A percentile compares a stretch with the other conserved stretches of the same genome.
These are phyloP conservation scores for Xylaria sp. DNA, from an alignment of 2,329 filamentous ascomycete genomes.

Conservation along the genomic window DNA sequence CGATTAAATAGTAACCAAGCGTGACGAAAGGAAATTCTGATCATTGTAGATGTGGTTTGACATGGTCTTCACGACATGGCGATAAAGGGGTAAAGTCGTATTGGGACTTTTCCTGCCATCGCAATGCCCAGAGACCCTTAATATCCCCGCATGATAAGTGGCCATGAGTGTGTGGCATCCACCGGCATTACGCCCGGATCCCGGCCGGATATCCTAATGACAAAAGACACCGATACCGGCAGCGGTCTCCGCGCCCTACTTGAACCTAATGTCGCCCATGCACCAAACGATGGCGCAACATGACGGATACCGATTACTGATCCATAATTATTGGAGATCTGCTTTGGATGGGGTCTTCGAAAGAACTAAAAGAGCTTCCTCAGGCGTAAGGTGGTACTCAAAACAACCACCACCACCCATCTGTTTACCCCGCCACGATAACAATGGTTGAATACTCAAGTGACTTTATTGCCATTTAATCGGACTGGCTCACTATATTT, in stretches of 20 bases:
- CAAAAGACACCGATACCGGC: slow-evolving; percentile 34
- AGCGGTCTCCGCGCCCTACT: slow-evolving; percentile 13
- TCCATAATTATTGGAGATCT: slow-evolving; percentile 22
- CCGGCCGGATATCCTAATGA: slow-evolving; percentile 19
- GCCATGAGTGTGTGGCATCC: not conserved
- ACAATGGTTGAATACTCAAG: not conserved
- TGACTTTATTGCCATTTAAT: not conserved
- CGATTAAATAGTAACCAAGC: not conserved
- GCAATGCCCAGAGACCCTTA: not conserved
- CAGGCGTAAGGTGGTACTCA: slow-evolving; percentile 32
- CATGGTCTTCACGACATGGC: not conserved
- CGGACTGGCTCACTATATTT: not conserved
- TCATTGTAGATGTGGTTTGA: not conserved
- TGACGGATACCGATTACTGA: slow-evolving; percentile 20
- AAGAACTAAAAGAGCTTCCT: slow-evolving; percentile 26
- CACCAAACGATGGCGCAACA: slow-evolving; percentile 32
- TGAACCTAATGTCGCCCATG: slow-evolving; percentile 12
- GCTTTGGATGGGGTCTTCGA: too few relatives aligned
- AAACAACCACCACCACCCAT: slow-evolving; percentile 10
- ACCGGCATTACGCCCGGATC: slow-evolving; percentile 17
- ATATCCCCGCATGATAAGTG: not conserved
- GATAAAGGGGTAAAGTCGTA: not conserved
- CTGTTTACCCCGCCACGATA: slow-evolving; percentile 32
- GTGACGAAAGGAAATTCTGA: not conserved
- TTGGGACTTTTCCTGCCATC: not conserved